Base-by-base conservation (phyloP, 2,329 filamentous ascomycete species). In the Neopestalotiopsis sp. region DNA sequence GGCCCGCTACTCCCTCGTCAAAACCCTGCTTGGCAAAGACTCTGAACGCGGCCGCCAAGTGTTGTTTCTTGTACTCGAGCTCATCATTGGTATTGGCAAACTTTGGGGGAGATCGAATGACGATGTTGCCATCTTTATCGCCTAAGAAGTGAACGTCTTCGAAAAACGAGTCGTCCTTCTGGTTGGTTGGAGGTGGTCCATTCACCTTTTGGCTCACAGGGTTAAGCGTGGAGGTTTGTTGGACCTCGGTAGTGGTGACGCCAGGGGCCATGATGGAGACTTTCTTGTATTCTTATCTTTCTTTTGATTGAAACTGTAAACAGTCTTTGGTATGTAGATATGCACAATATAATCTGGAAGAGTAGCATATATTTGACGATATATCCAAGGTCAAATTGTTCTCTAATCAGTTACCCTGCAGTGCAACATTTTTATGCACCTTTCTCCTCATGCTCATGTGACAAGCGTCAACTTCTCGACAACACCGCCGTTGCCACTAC, bases 1-100 rank as follows among this genome's bases (percentile, higher is more conserved):
- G 66, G 28, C 66, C 66, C 4, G 66, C 66, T 2, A 49, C 66
- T n/a, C 66, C 66, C 40, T 68, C 66, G 24, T 61, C 66, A 30
- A 63, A 68, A 1, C 66, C 66, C 20, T 52, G 66, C 30, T 56
- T 49, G 14, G 58, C 60, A 42, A 65, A 68, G 28, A 68, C 60
- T 12, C 66, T 17, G n/a, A 68, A 68, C 5, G 60, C 66, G 0
- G 58, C 66, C 14, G 66, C 66, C 24, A 68, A 28, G 64, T 66
- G 49, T 45, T 65, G 62, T 40, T 65, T 65, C 58, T 49, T 67
- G 66, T 67, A 60, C 58, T 28, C 32, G 34, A 30, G 66, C 38
- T 60, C 66, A 49, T 61, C 66, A 10, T 32, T 57, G 30, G 40
- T 20, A 14, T 40, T 32, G 14, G 28, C 40, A 45, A 59, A 60